Base-by-base conservation (phyloP, 1,284 basidiomycete species). In the Laetiporus sulphureus region DNA sequence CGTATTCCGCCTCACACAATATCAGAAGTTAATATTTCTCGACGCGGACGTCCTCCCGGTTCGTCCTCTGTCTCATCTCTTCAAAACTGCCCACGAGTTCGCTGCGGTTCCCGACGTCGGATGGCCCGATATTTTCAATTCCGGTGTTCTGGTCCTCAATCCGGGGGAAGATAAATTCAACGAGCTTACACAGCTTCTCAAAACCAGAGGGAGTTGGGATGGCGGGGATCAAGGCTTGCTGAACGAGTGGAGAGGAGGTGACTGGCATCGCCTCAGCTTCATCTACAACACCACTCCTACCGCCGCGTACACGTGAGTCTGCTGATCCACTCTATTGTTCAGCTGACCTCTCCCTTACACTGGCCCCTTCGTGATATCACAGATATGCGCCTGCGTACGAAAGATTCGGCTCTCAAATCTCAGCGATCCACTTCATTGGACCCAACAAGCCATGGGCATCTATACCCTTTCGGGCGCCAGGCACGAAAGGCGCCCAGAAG, bases 91-190 rank as follows among this genome's bases (percentile, higher is more conserved):
- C 11, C 69, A 84, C 58, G 82, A 85, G 47, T 88, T 88, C 51
- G 86, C 93, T 32, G 95, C 95, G 8, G 87, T 83, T 13, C 91
- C 95, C 4, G 95, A 99, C 63, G 89, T 91, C 22, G 95, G 95
- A 51, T 99, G 95, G 95, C 95, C 95, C 30, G 95, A 99, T 63
- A 93, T 95, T 46, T 98, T 99, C 72, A 99, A 98, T 63, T 95
- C 93, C 19, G 95, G 95, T 31, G 82, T 98, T 35, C 78, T 99
- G 67, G 90, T 97, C 42, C 66, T 94, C 35, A 75, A 75, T 31
- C 95, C 95, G 0, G 80, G 83, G 2, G 72, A 85, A 50, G 76
- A 80, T 40, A 92, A 92, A 53, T 98, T 96, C 61, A 69, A 76
- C 2, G 75, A 83, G 36, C 71, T 98, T 39, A 75, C 71, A 45